Percentiles rank a stretch among this genome's conserved stretches.
Conservation (phyloP, 768 basidiomycete genomes). For the Boletus huronensis region DNA sequence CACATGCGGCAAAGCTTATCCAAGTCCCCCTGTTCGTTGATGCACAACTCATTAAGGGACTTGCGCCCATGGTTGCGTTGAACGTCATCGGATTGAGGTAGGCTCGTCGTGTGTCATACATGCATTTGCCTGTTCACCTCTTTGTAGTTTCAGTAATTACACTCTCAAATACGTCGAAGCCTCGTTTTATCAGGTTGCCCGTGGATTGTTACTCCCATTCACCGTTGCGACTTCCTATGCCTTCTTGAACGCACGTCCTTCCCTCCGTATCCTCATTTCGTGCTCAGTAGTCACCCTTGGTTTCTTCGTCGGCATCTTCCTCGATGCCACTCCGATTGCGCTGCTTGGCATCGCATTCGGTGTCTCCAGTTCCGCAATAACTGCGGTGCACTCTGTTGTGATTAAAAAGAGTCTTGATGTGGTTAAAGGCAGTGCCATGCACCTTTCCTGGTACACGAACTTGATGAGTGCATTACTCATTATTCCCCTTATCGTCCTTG, state of each 20-base stretch:
- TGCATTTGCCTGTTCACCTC: not conserved
- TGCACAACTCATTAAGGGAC: constrained; percentile 59
- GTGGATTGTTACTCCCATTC: constrained; percentile 90
- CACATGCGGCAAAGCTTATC: constrained; percentile 59
- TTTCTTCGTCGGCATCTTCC: constrained; percentile 88
- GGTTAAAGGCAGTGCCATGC: constrained; percentile 80
- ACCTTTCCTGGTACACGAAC: constrained; percentile 92
- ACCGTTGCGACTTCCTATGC: constrained; percentile 86
- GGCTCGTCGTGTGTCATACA: not conserved
- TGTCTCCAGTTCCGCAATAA: constrained; percentile 79
- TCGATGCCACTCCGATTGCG: constrained; percentile 62
- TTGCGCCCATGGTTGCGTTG: constrained; percentile 69
- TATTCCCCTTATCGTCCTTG: constrained; percentile 66
- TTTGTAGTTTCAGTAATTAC: constrained; percentile 78
- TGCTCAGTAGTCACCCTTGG: constrained; percentile 83
- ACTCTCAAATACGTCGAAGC: constrained; percentile 93
- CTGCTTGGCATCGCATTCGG: constrained; percentile 74
- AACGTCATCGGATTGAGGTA: constrained; percentile 85
- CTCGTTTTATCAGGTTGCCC: constrained; percentile 93
- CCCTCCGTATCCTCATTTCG: constrained; percentile 65
- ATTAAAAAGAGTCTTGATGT: constrained; percentile 83
- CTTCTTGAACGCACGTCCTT: constrained; percentile 73
- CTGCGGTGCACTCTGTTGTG: constrained; percentile 87
- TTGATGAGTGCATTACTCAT: constrained; percentile 71
- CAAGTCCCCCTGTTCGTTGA: constrained; percentile 68